Conservation (phyloP, 768 basidiomycete species). For the Lenzites betulinus region DNA sequence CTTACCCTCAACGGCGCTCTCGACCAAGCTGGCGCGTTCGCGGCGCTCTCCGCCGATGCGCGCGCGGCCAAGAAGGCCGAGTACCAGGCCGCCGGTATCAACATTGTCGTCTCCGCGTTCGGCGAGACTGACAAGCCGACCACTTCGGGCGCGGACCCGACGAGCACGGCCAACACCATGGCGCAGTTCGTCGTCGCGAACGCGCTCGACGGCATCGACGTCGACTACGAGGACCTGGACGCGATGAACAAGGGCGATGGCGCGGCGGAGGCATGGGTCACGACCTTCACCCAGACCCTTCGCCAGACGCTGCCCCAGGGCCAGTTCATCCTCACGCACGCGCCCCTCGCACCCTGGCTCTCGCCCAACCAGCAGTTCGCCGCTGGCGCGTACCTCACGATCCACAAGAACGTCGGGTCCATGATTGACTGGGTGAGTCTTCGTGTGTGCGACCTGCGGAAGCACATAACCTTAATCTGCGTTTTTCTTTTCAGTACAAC, state of each 20-base stretch:
- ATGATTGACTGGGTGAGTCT: slow-evolving; percentile 54
- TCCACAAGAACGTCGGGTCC: slow-evolving; percentile 52
- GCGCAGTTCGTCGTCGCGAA: slow-evolving; percentile 37
- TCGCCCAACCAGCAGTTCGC: slow-evolving; percentile 26
- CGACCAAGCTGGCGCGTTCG: slow-evolving; percentile 11
- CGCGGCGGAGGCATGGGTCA: slow-evolving; percentile 25
- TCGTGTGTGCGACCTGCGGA: neutral
- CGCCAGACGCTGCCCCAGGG: slow-evolving; percentile 24
- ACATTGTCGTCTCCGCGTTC: slow-evolving; percentile 25
- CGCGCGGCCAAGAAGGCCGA: slow-evolving; percentile 22
- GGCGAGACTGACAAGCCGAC: slow-evolving; percentile 32
- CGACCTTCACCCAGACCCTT: slow-evolving; percentile 24
- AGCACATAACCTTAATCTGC: neutral
- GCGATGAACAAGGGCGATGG: slow-evolving; percentile 24
- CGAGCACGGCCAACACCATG: slow-evolving; percentile 32
- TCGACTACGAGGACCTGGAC: slow-evolving; percentile 26
- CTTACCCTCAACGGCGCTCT: slow-evolving; percentile 13
- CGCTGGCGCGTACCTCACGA: slow-evolving; percentile 54
- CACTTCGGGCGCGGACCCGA: slow-evolving; percentile 33
- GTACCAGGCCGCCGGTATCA: slow-evolving; percentile 25
- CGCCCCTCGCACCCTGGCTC: slow-evolving; percentile 29
- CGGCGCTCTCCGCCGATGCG: slow-evolving; percentile 2
- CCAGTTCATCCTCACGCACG: slow-evolving; percentile 15
- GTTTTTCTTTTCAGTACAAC: neutral
- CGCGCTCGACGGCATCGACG: slow-evolving; percentile 27